These are phyloP conservation scores for Sporopachydermia quercuum DNA, from an alignment of 805 yeast species.

Conservation along the genomic window DNA sequence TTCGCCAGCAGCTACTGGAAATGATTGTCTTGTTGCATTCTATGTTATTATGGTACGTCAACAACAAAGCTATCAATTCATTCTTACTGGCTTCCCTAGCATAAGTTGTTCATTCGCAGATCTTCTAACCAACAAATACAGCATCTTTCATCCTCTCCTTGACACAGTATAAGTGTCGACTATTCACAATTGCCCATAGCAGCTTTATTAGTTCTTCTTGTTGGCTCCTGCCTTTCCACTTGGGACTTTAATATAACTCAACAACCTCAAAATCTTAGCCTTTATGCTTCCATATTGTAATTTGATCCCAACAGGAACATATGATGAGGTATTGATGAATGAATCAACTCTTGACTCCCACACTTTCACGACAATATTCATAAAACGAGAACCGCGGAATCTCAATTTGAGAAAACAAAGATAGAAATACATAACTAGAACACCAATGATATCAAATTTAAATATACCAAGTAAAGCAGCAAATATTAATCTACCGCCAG, in stretches of 20 bases:
- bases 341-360: constrained; percentile 58
- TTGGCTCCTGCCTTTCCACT: not conserved
- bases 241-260: not conserved
- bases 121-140: no score
- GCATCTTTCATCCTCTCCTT: no score
- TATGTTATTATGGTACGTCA: no score
- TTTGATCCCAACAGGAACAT: constrained; percentile 36
- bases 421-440: constrained; percentile 36
- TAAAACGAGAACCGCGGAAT: constrained; percentile 60
- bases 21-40: no score
- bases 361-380: constrained; percentile 51
- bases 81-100: no score
- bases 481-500: constrained; percentile 27
- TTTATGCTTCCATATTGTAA: constrained; percentile 4
- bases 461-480: constrained; percentile 8
- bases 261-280: not conserved
- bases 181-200: no score
- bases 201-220: not conserved
- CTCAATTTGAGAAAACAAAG: constrained; percentile 58
- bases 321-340: constrained; percentile 33
- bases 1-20: no score
- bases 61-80: no score
- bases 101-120: no score
- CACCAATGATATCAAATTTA: constrained; percentile 23
- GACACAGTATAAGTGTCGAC: no score